Base-by-base conservation (phyloP, 2,329 filamentous ascomycete species). In the Xylariaceae sp. region DNA sequence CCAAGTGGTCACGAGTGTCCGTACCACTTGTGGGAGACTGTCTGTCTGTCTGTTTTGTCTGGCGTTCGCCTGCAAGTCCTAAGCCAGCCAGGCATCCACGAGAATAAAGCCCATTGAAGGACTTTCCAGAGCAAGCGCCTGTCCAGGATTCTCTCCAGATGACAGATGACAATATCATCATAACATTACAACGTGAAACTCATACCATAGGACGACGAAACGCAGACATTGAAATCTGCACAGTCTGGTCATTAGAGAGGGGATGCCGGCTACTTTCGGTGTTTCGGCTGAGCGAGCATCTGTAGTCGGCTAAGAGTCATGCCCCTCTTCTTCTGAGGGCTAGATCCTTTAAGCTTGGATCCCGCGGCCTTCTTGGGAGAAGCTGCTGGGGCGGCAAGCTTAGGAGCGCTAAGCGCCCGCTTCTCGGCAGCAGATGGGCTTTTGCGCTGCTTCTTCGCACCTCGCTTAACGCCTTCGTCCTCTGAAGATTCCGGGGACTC, bases 221-320 rank as follows among this genome's bases (percentile, higher is more conserved):
- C 1, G 8, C 49, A 11, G 47, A 13, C 35, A 47, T 4, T 23
- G 7, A 39, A 9, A 23, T 48, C 47, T 41, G 10, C 4, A 53
- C 49, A 57, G 39, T 30, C 55, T 23, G 53, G 39, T 10, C 5
- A 23, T 15, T 35, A 2, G 3, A 5, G 4, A 11, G 17, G 47
- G 9, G 2, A 5, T 39, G 47, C 10, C 35, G 17, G 49, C 51
- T 61, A 83, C 61, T 73, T 80, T 59, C 84, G 78, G 63, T 78
- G 72, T 75, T 87, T 87, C 1, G 84, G 84, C 50, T 78, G 77
- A 51, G 85, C 80, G 23, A 87, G 78, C 80, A 84, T 82, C 67
- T 85, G 82, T 57, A 87, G 75, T 61, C 85, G 78, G 69, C 81
- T 85, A 60, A 86, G 69, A 64, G 78, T 86, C 58, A 87, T 71